phyloP scores from a whole-genome alignment of 106 monocot species.

The Posidonia australis region DNA sequence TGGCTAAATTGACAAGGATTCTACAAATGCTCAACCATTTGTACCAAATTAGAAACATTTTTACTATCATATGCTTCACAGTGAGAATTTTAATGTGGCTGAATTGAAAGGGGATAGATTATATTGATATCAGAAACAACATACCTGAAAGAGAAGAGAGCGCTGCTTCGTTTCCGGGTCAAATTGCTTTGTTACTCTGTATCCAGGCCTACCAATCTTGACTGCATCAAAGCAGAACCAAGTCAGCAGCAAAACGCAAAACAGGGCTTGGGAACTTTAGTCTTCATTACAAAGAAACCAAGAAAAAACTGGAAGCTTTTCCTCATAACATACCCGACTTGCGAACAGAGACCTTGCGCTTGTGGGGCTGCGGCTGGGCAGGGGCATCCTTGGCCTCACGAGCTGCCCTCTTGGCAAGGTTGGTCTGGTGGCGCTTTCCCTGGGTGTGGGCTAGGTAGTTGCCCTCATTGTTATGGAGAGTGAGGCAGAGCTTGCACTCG shows the following conservation, averaged over 20 bases:
- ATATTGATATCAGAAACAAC: background rate
- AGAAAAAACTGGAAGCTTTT: background rate
- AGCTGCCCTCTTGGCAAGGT: conserved; percentile 90
- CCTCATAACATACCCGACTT: conserved; percentile 38
- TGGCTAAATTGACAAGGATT: too few relatives aligned
- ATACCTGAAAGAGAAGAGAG: conserved; percentile 93
- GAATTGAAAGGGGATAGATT: too few relatives aligned
- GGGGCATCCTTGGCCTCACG: conserved; percentile 97
- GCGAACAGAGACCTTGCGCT: conserved; percentile 60
- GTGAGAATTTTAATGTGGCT: too few relatives aligned
- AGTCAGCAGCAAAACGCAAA: too few relatives aligned
- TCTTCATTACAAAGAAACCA: too few relatives aligned
- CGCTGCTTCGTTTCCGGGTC: conserved; percentile 95
- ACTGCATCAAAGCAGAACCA: conserved; percentile 37
- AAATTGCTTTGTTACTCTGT: conserved; percentile 89
- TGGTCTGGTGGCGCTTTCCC: conserved; percentile 99
- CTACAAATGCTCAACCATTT: too few relatives aligned
- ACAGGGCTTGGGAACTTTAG: too few relatives aligned
- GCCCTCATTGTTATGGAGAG: conserved; percentile 97
- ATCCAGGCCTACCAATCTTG: conserved; percentile 95
- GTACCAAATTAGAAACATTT: too few relatives aligned
- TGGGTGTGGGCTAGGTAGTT: conserved; percentile 95
- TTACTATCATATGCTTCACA: too few relatives aligned
- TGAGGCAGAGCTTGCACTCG: conserved; percentile 95
- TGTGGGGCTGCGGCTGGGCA: conserved; percentile 90